Evolutionary conservation across 768 basidiomycete genomes (phyloP).

Genomic region (Suillus hirtellus): DNA sequence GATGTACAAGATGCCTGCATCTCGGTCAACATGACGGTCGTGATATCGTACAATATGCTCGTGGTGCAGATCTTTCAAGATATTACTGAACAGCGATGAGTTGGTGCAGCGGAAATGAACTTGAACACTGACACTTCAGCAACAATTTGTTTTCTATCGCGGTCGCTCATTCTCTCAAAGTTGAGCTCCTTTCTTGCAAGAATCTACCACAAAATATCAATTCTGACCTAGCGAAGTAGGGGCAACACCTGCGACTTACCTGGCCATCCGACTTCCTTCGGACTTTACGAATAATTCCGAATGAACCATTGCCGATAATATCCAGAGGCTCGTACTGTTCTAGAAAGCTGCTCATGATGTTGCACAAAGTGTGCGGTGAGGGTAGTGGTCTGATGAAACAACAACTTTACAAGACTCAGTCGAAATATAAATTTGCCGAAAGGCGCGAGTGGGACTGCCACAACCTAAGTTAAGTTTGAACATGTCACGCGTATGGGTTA

Average conservation of each 20-base stretch:
- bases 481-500: conserved; percentile 20
- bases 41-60: conserved; percentile 96
- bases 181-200: conserved; percentile 95
- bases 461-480: conserved; percentile 18
- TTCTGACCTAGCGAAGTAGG: neutral
- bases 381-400: neutral
- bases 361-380: conserved; percentile 11
- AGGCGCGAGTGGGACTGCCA: conserved; percentile 13
- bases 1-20: conserved; percentile 90
- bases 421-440: conserved; percentile 23
- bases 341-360: conserved; percentile 44
- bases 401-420: conserved; percentile 12
- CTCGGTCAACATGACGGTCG: conserved; percentile 89
- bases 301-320: conserved; percentile 94
- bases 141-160: conserved; percentile 95
- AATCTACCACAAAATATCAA: conserved; percentile 42
- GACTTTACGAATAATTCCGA: conserved; percentile 97
- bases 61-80: conserved; percentile 93
- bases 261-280: conserved; percentile 78
- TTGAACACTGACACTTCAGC: conserved; percentile 84
- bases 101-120: neutral
- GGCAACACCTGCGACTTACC: conserved; percentile 45
- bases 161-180: conserved; percentile 95
- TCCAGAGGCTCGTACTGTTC: conserved; percentile 87
- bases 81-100: conserved; percentile 60